Base-by-base conservation (phyloP, 257 asterid genomes). In the Pogostemon cablin region DNA sequence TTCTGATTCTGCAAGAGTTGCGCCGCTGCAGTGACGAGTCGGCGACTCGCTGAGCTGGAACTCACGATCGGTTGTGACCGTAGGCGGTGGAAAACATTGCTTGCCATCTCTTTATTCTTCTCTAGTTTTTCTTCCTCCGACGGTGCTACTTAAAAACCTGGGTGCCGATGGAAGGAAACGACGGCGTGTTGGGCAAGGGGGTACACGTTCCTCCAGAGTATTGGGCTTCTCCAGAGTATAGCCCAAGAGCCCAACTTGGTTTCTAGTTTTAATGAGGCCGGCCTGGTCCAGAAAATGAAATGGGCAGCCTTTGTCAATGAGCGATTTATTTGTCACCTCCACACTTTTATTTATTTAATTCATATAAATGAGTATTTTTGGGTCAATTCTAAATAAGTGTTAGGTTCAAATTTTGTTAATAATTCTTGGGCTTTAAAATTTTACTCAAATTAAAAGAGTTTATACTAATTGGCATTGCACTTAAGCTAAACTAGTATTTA, bases 1-100 rank as follows among this genome's bases (percentile, higher is more conserved):
- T 68, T 62, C 74, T 79, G 86, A 70, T 73, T 37, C 25, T 78
- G 84, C 56, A 67, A 40, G 57, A 73, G 81, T 79, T 73, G 87
- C 67, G 85, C 75, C 75, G 87, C 79, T 52, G 90, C 68, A 78
- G 75, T 75, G 62, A 87, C 75, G 78, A 81, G 54, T 25, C 95
- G 85, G 74, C 74, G 84, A 64, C 56, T 62, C 39, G 68, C 62
- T 25, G 80, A 72, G 79, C 5, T 70, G 61, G 68, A 39, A 6
- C 69, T 79, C 48, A 74, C 81, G 68, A 81, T 58, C 60, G 81
- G 34, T 5, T 85, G 58, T 37, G 84, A 66, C 60, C 83, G 54
- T 35, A 66, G 20, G 55, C 86, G 91, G 73, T 66, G 60, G 52
- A 87, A 68, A 76, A 25, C 32, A 25, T 83, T 87, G 60, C 71